Percentiles rank a stretch among this genome's conserved stretches.
These are phyloP conservation scores for Moesziomyces sp. DNA, from an alignment of 1,284 basidiomycete species.

Conservation along the genomic window DNA sequence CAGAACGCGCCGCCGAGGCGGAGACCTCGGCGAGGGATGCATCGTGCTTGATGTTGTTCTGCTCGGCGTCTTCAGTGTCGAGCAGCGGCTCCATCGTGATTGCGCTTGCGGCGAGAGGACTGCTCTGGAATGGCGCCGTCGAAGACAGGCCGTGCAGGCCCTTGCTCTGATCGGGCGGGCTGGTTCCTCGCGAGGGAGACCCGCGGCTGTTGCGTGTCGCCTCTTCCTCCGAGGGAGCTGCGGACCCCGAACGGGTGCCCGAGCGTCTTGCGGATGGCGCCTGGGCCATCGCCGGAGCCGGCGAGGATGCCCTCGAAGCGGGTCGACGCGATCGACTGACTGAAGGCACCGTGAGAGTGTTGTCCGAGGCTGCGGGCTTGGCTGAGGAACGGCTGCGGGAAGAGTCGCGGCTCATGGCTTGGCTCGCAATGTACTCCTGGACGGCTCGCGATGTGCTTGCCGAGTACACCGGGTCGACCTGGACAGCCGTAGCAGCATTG, in stretches of 20 bases:
- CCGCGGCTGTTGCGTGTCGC: conserved; percentile 7
- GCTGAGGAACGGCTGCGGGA: conserved; percentile 30
- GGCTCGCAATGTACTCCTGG: conserved; percentile 3
- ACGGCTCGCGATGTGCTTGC: conserved; percentile 12
- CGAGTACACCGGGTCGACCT: conserved; percentile 15
- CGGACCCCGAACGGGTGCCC: conserved; percentile 30
- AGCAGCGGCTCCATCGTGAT: conserved; percentile 51
- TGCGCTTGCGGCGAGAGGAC: conserved; percentile 44
- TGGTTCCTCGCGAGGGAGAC: conserved; percentile 32
- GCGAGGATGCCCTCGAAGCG: conserved; percentile 39
- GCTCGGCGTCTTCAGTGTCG: conserved; percentile 35
- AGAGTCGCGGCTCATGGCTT: conserved; percentile 44
- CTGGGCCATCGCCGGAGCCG: conserved; percentile 30
- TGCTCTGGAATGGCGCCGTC: conserved; percentile 47
- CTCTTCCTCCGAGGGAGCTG: conserved; percentile 27
- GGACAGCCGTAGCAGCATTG: conserved; percentile 1
- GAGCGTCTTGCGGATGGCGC: conserved; percentile 12
- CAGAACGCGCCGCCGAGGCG: conserved; percentile 3
- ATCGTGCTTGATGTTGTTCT: neutral
- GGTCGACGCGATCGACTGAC: conserved; percentile 43
- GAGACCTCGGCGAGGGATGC: conserved; percentile 8
- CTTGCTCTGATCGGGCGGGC: conserved; percentile 42
- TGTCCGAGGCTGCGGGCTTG: conserved; percentile 27
- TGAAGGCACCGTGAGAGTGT: conserved; percentile 28
- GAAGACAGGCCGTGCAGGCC: conserved; percentile 36